Evolutionary conservation across 352 stramenopile genomes (phyloP).

Genomic region (Phytophthora agathidicida): DNA sequence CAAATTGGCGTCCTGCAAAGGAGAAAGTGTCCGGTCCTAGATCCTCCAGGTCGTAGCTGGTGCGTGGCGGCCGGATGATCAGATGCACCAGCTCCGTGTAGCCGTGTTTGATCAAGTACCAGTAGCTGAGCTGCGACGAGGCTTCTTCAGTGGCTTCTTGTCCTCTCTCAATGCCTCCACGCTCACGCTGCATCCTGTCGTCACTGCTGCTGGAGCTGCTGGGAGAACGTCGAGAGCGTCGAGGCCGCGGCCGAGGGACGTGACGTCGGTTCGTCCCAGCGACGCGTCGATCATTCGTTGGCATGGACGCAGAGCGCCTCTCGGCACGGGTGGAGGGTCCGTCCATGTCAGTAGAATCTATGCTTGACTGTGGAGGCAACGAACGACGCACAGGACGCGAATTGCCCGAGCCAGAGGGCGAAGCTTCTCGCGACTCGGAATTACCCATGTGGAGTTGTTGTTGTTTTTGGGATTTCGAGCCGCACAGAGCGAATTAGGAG

Average conservation of each 20-base stretch:
- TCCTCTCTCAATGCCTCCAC: constrained; percentile 74
- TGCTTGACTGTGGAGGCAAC: constrained; percentile 21
- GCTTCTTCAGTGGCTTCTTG: constrained; percentile 78
- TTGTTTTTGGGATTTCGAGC: constrained; percentile 5
- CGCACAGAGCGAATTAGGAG: constrained; percentile 6
- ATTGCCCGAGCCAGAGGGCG: constrained; percentile 29
- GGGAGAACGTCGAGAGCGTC: constrained; percentile 16
- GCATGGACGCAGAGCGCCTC: constrained; percentile 39
- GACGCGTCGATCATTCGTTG: constrained; percentile 18
- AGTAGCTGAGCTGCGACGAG: constrained; percentile 82
- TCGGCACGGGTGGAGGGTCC: constrained; percentile 1
- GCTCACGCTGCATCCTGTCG: constrained; percentile 36
- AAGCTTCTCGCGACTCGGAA: constrained; percentile 50
- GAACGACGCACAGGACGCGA: constrained; percentile 12
- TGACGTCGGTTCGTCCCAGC: constrained; percentile 15
- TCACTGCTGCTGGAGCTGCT: constrained; percentile 35
- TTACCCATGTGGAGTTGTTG: constrained; percentile 55
- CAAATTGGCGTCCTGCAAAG: constrained; percentile 89
- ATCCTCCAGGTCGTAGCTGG: constrained; percentile 90
- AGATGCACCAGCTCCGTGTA: constrained; percentile 98
- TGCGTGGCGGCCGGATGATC: constrained; percentile 96
- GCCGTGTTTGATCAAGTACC: constrained; percentile 85
- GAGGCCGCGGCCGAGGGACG: constrained; percentile 10
- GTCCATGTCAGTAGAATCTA: constrained; percentile 13
- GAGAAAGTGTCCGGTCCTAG: constrained; percentile 92